Percentiles rank a stretch among this genome's conserved stretches.
These are phyloP conservation scores for Quambalaria eucalypti DNA, from an alignment of 1,284 basidiomycete species.

Conservation along the genomic window DNA sequence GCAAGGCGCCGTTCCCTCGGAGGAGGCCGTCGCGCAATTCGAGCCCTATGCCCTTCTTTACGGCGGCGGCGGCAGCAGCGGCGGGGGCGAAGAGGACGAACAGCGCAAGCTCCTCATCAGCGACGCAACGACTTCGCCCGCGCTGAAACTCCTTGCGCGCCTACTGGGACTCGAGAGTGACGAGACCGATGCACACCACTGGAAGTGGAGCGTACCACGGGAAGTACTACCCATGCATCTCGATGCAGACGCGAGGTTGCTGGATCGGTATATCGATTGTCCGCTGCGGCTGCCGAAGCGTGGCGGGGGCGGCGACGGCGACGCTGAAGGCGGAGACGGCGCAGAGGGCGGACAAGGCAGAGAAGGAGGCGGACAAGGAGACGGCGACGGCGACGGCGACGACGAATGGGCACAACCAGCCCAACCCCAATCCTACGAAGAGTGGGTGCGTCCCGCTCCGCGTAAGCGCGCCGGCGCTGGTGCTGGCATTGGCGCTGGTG, in stretches of 20 bases:
- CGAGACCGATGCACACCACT: constrained; percentile 18
- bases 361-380: background rate
- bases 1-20: background rate
- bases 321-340: background rate
- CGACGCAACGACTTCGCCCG: constrained; percentile 28
- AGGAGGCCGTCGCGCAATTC: background rate
- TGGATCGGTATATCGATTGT: constrained; percentile 39
- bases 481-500: background rate
- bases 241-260: constrained; percentile 26
- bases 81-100: constrained; percentile 14
- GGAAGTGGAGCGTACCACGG: constrained; percentile 37
- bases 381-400: background rate
- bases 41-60: background rate
- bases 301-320: background rate
- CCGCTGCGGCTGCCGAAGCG: constrained; percentile 9
- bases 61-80: background rate
- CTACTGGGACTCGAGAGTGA: constrained; percentile 30
- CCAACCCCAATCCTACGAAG: no score
- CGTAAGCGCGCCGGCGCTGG: no score
- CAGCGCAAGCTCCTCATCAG: constrained; percentile 25
- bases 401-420: no score
- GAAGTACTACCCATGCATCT: constrained; percentile 22
- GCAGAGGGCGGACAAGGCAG: background rate
- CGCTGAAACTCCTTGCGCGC: constrained; percentile 41
- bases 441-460: no score